These are phyloP conservation scores for Daedaleopsis sinensis DNA, from an alignment of 768 basidiomycete genomes.

Conservation along the genomic window DNA sequence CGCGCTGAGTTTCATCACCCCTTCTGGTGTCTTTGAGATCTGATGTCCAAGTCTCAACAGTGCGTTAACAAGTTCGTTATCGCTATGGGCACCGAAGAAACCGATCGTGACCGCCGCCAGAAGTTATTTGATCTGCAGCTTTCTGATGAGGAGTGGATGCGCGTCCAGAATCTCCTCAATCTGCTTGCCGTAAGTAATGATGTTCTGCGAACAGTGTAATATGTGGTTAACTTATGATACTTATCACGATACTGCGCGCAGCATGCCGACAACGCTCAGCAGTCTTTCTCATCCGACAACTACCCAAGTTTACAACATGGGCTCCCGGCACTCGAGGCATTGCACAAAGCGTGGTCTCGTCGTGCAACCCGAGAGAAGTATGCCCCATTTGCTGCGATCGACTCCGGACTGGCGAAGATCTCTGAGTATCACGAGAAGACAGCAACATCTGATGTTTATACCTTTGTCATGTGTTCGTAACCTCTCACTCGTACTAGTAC, in stretches of 20 bases:
- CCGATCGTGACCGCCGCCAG: slow-evolving; percentile 15
- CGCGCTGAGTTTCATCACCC: slow-evolving; percentile 18
- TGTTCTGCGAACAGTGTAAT: too few relatives aligned
- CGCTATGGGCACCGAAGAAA: slow-evolving; percentile 26
- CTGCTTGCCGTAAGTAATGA: slow-evolving; percentile 28
- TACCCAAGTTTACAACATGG: slow-evolving; percentile 31
- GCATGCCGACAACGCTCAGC: slow-evolving; percentile 36
- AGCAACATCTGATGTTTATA: too few relatives aligned
- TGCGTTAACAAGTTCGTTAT: slow-evolving; percentile 27
- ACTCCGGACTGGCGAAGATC: too few relatives aligned
- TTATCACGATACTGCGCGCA: slow-evolving; percentile 6
- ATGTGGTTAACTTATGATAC: too few relatives aligned
- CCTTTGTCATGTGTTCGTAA: too few relatives aligned
- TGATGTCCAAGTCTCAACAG: too few relatives aligned
- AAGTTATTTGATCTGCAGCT: slow-evolving; percentile 25
- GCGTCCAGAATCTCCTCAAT: slow-evolving; percentile 21
- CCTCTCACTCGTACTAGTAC: too few relatives aligned
- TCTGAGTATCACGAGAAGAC: too few relatives aligned
- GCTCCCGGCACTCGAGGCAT: slow-evolving; percentile 31
- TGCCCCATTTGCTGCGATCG: too few relatives aligned
- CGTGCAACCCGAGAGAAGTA: too few relatives aligned
- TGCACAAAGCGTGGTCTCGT: slow-evolving; percentile 18
- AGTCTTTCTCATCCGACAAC: slow-evolving; percentile 34
- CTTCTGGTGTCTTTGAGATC: too few relatives aligned
- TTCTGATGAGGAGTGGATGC: slow-evolving; percentile 27